phyloP scores from a whole-genome alignment of 2,329 filamentous ascomycete genomes.

The Cladosporium sp. region DNA sequence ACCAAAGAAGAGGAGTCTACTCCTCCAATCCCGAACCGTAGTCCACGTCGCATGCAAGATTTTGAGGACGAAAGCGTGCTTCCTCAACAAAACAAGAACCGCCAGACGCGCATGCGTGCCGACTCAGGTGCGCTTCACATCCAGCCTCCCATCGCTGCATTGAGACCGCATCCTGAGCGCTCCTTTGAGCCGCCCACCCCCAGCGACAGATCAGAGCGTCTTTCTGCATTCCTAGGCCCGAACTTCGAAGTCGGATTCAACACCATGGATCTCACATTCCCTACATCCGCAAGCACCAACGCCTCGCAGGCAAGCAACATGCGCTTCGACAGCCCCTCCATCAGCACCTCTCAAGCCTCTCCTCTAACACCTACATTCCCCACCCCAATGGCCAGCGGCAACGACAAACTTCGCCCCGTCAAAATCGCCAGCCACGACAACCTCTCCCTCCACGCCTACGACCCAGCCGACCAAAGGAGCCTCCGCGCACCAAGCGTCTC shows the following conservation, averaged over 20 bases:
- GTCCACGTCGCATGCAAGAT: constrained; percentile 15
- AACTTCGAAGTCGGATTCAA: constrained; percentile 16
- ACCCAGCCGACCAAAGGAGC: constrained; percentile 8
- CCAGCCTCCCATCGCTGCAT: background rate
- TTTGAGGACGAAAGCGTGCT: constrained; percentile 9
- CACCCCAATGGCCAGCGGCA: background rate
- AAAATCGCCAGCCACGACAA: constrained; percentile 11
- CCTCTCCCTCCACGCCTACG: background rate
- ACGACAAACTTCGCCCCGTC: constrained; percentile 10
- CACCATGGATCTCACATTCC: background rate
- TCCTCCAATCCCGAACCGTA: constrained; percentile 17
- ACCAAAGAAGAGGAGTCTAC: constrained; percentile 16
- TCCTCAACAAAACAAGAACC: background rate
- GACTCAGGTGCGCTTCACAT: constrained; percentile 5
- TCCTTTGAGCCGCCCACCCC: constrained; percentile 5
- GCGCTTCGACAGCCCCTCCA: constrained; percentile 15
- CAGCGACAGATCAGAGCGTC: constrained; percentile 1
- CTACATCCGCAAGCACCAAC: constrained; percentile 6
- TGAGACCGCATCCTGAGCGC: background rate
- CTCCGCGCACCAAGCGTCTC: constrained; percentile 3
- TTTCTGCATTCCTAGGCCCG: constrained; percentile 5
- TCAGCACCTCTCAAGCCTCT: constrained; percentile 22
- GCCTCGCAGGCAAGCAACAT: constrained; percentile 7
- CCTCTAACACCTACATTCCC: constrained; percentile 20
- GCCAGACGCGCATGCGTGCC: constrained; percentile 1